Percentiles rank a stretch among this genome's conserved stretches.
phyloP scores from a whole-genome alignment of 306 rosid genomes.

The Lablab purpureus region DNA sequence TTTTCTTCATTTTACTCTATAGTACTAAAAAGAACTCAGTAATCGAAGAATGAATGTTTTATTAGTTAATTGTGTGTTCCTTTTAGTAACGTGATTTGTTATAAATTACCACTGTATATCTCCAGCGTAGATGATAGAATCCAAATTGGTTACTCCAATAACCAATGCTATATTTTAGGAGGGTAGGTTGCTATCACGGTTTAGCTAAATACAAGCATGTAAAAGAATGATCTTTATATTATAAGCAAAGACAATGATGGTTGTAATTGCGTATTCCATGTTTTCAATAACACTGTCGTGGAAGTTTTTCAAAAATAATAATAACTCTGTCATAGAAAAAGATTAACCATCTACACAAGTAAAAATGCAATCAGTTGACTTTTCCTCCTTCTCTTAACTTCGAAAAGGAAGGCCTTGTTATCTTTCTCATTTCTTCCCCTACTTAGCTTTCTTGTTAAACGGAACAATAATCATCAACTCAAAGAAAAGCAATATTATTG shows the following conservation, averaged over 20 bases:
- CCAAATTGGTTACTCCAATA: background rate
- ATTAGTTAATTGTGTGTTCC: background rate
- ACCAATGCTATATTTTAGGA: background rate
- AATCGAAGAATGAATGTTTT: background rate
- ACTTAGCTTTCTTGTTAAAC: background rate
- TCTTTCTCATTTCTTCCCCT: background rate
- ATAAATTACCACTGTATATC: background rate
- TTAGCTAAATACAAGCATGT: conserved; percentile 4
- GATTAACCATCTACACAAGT: background rate
- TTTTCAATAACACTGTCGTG: background rate
- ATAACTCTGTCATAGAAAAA: background rate
- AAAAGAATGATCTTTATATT: background rate
- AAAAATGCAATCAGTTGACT: background rate
- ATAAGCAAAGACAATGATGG: background rate
- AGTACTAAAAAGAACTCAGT: background rate
- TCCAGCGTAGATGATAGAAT: background rate
- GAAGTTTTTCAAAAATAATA: background rate
- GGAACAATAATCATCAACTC: background rate
- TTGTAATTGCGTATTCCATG: background rate
- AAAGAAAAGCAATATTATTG: background rate
- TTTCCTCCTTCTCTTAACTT: background rate
- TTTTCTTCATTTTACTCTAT: too few relatives aligned
- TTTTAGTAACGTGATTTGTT: background rate
- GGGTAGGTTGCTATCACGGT: background rate
- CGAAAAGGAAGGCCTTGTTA: background rate